phyloP scores from a whole-genome alignment of 176 grass and related monocot genomes.

The Pharus latifolius region DNA sequence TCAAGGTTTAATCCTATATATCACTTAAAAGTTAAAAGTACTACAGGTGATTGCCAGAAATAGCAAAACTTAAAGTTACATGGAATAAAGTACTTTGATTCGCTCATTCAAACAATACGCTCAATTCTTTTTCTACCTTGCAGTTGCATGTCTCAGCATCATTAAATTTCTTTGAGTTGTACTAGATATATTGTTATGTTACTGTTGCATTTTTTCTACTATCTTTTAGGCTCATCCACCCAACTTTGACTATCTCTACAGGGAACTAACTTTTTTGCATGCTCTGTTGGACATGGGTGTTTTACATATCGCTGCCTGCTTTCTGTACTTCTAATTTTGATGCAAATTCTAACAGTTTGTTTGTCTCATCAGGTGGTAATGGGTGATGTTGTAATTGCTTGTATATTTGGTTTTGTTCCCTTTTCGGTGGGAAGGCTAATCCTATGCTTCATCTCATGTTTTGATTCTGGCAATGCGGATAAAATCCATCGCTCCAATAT shows the following conservation, averaged over 20 bases:
- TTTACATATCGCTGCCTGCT: neutral
- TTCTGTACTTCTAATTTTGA: neutral
- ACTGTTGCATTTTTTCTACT: neutral
- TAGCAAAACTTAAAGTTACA: neutral
- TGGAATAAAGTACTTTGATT: neutral
- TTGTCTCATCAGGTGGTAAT: conserved; percentile 11
- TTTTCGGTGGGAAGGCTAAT: conserved; percentile 21
- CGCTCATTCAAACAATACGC: neutral
- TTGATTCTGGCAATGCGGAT: conserved; percentile 1
- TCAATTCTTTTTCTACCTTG: conserved; percentile 1
- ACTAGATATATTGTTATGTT: neutral
- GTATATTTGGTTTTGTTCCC: conserved; percentile 9
- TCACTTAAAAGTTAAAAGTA: too few species aligned
- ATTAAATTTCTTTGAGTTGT: neutral
- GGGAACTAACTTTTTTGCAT: neutral
- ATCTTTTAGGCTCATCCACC: neutral
- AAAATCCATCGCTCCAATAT: neutral
- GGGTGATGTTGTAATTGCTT: conserved; percentile 8
- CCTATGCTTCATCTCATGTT: neutral
- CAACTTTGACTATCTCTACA: neutral
- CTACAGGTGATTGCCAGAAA: neutral
- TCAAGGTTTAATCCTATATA: neutral
- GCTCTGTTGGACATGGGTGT: neutral
- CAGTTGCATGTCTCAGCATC: neutral
- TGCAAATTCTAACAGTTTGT: neutral